Evolutionary conservation across 2,329 filamentous ascomycete genomes (phyloP), one percentile per base, ranked within the genome.

Genomic region (Calonectria pauciramosa): DNA sequence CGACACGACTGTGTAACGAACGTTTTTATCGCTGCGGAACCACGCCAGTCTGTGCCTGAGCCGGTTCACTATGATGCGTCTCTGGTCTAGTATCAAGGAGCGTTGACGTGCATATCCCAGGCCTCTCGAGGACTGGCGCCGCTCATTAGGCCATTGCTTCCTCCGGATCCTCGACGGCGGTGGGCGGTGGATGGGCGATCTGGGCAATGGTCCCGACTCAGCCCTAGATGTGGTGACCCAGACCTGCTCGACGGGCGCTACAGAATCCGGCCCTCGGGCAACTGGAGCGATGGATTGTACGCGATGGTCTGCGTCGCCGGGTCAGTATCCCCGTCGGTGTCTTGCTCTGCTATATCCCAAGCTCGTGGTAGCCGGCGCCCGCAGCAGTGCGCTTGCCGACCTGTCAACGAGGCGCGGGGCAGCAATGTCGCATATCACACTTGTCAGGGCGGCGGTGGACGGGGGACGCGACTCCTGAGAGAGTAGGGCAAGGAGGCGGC

Each of bases 41-140:
- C 78, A 78, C 75, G 75, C 74, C 74, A 75, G 79, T 74, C 74
- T 80, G 75, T 80, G 75, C 74, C 75, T 78, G 71, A 75, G 49
- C 75, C 73, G 72, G 75, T 71, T 78, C 72, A 67, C 70, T 74
- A 78, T 70, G 70, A 63, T 76, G 70, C 77, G 75, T 77, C 77
- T 77, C 71, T 78, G 75, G 68, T 75, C 73, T 81, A 76, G 73
- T 79, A 76, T 81, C 73, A 70, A 76, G 59, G 32, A 75, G 59
- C 75, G 74, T 79, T 81, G 78, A 78, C 80, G 77, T 80, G 80
- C 79, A 81, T 80, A 76, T 71, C 80, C 77, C 76, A 76, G 75
- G 63, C 54, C 47, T 76, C 68, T 67, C 38, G 64, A 52, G 68
- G 59, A 66, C 75, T 76, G 79, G 72, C 80, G 78, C 80, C 80